A percentile compares a stretch with the other conserved stretches of the same genome.
phyloP scores from a whole-genome alignment of 371 early-diverging fungal genomes.

The Mycotypha africana region DNA sequence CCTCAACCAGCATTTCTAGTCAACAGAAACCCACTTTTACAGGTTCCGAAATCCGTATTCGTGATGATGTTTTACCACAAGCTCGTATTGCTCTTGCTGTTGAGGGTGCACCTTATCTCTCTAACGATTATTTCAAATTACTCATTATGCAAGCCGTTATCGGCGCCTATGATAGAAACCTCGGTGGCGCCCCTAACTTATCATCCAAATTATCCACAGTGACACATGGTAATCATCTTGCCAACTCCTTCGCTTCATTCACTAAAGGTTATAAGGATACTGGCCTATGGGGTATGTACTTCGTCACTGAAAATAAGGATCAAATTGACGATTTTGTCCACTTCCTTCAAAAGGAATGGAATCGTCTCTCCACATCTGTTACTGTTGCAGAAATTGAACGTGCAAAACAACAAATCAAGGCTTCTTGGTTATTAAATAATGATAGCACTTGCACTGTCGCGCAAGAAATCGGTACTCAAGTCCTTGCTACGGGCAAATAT shows the following conservation, averaged over 20 bases:
- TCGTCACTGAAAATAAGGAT: constrained; percentile 73
- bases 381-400: constrained; percentile 90
- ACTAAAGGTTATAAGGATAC: constrained; percentile 96
- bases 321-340: constrained; percentile 84
- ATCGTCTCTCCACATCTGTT: constrained; percentile 76
- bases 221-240: constrained; percentile 74
- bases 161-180: constrained; percentile 90
- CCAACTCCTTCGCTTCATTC: constrained; percentile 95
- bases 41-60: constrained; percentile 88
- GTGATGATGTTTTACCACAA: constrained; percentile 84
- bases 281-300: constrained; percentile 93
- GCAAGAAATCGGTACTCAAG: constrained; percentile 93
- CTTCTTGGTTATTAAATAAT: constrained; percentile 75
- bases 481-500: constrained; percentile 85
- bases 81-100: constrained; percentile 96
- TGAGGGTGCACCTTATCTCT: constrained; percentile 87
- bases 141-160: constrained; percentile 88
- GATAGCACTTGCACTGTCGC: constrained; percentile 88
- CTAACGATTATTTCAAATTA: constrained; percentile 90
- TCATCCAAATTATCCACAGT: constrained; percentile 81
- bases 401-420: constrained; percentile 96
- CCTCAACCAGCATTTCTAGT: constrained; percentile 32
- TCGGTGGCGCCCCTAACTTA: constrained; percentile 80
- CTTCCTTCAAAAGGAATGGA: constrained; percentile 88
- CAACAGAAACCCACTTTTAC: constrained; percentile 62